These are phyloP conservation scores for Rhododendron simsii DNA, from an alignment of 148 eudicot species.

Conservation along the genomic window DNA sequence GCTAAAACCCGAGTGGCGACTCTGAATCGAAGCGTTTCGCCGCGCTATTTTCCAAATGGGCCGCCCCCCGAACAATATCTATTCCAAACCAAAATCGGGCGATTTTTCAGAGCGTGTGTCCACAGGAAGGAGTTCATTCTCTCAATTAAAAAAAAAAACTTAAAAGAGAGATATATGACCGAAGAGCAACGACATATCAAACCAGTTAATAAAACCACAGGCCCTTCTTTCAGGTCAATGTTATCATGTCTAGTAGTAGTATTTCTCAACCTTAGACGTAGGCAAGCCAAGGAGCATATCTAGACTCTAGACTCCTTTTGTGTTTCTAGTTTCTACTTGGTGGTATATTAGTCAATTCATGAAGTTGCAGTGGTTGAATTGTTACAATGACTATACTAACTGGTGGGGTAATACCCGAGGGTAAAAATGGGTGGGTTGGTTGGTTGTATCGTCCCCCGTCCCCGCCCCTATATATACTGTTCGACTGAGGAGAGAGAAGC, in stretches of 20 bases:
- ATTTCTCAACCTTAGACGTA: background rate
- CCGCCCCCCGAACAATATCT: too few species aligned
- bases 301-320: background rate
- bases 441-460: conserved; percentile 8
- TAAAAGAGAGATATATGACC: too few species aligned
- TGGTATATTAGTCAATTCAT: background rate
- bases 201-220: too few species aligned
- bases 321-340: background rate
- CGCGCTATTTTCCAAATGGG: too few species aligned
- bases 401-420: background rate
- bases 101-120: too few species aligned
- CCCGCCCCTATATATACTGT: background rate
- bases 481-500: background rate
- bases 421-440: conserved; percentile 1
- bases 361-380: background rate
- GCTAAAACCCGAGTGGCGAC: too few species aligned
- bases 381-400: background rate
- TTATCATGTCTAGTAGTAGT: background rate
- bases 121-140: background rate
- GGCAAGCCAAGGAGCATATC: background rate
- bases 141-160: too few species aligned
- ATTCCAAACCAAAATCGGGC: too few species aligned
- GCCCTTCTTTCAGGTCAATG: background rate
- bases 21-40: too few species aligned
- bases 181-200: too few species aligned